Base-by-base conservation (phyloP, 257 asterid species). In the Cruciata laevipes region DNA sequence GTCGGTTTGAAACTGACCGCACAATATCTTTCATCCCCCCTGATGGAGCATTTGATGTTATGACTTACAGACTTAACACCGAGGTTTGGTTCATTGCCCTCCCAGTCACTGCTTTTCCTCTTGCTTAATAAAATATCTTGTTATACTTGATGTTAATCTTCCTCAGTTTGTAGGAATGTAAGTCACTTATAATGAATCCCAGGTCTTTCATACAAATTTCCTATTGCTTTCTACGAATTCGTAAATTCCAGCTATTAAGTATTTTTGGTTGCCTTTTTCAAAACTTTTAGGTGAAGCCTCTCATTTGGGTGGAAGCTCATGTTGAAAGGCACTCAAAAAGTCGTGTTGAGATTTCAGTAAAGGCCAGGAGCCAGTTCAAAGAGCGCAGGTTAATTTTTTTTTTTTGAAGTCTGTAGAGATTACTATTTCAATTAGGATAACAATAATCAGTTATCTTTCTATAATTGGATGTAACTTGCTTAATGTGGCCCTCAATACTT, bases 341-440 rank as follows among this genome's bases (percentile, higher is more conserved):
- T 67, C 75, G 88, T 47, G 66, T 81, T 17, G 86, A 76, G 70
- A 69, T 83, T 25, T 55, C 73, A 66, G 82, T 83, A 71, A 83
- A 83, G 74, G 88, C 84, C 74, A 58, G 84, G 61, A 83, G 86
- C 74, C 86, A 83, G 77, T 83, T 83, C 80, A 83, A 83, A 83
- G 88, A 83, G 71, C 84, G 84, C 63, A 83, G 88, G 88, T 83
- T 67, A 44, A 71, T 4, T 6, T 52, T 23, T 18, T n/a, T n/a
- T 27, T 25, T 65, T 35, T 57, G 13, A 60, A 60, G 23, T 60
- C 12, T 31, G 3, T 61, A 35, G 40, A 35, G 12, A 17, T 60
- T 60, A 16, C 14, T 60, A 20, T 30, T 60, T 60, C 63, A 40
- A 42, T 57, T 14, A 33, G 37, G 57, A 25, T 42, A 65, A 24